phyloP scores from a whole-genome alignment of 345 rosid species.

The Gossypium raimondii region DNA sequence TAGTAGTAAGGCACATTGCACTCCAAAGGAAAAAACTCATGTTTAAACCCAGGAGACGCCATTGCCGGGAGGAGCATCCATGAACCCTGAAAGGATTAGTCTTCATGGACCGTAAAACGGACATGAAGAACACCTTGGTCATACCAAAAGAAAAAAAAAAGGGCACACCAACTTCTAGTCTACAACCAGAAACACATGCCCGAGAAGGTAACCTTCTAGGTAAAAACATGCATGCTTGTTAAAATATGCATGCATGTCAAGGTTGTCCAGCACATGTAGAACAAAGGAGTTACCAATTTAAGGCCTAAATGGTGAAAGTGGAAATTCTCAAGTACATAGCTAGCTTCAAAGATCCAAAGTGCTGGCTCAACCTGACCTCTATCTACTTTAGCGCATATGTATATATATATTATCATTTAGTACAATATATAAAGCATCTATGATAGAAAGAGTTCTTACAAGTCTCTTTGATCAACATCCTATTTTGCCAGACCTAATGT shows the following conservation, averaged over 20 bases:
- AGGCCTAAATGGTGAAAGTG: neutral
- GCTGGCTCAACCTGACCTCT: neutral
- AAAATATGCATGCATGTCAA: neutral
- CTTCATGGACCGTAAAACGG: too few relatives aligned
- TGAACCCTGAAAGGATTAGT: too few relatives aligned
- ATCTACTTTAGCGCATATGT: neutral
- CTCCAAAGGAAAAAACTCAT: too few relatives aligned
- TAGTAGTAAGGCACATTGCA: too few relatives aligned
- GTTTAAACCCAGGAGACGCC: too few relatives aligned
- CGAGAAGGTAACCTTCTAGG: slow-evolving; percentile 1
- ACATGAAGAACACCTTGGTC: too few relatives aligned
- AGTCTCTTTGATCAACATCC: slow-evolving; percentile 10
- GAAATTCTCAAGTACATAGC: neutral
- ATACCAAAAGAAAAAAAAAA: neutral
- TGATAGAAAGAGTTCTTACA: slow-evolving; percentile 3
- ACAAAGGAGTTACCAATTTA: neutral
- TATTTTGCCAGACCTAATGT: neutral
- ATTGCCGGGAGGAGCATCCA: too few relatives aligned
- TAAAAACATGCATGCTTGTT: neutral
- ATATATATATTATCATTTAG: neutral
- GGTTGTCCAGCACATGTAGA: neutral
- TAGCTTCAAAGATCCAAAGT: neutral
- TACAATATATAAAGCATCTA: neutral
- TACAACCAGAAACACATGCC: neutral
- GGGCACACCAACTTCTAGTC: neutral